These are phyloP conservation scores for Chytriomyces sp. DNA, from an alignment of 192 early-diverging fungal species.

Conservation along the genomic window DNA sequence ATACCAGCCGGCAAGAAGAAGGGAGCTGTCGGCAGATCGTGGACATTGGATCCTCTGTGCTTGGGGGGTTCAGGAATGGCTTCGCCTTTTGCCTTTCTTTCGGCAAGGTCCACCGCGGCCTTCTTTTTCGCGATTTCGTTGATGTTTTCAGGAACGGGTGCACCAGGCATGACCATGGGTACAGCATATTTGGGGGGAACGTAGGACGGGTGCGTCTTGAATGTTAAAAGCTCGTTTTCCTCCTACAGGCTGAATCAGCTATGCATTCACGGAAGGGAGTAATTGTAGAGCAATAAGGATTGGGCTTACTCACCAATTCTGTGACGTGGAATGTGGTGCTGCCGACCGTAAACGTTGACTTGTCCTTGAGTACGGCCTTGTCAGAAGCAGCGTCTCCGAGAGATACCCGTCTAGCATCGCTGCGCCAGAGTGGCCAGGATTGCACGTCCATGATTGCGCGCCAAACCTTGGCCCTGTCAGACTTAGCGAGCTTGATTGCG, in stretches of 20 bases:
- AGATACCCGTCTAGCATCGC: not conserved
- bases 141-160: slow-evolving; percentile 21
- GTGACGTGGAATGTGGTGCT: not conserved
- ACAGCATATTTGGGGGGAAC: slow-evolving; percentile 6
- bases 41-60: slow-evolving; percentile 2
- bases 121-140: slow-evolving; percentile 15
- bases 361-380: not conserved
- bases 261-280: not conserved
- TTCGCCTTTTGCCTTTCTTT: slow-evolving; percentile 7
- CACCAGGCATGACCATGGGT: slow-evolving; percentile 19
- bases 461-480: not conserved
- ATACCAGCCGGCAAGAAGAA: slow-evolving; percentile 7
- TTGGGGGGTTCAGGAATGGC: slow-evolving; percentile 1
- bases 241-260: not conserved
- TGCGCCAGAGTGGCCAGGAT: slow-evolving; percentile 7
- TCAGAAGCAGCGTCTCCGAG: not conserved
- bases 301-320: not conserved
- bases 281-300: not conserved
- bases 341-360: not conserved
- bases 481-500: not conserved
- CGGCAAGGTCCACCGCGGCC: not conserved
- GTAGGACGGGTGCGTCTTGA: slow-evolving; percentile 13
- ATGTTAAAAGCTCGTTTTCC: not conserved
- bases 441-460: slow-evolving; percentile 6
- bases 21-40: slow-evolving; percentile 6